Base-by-base conservation (phyloP, 306 rosid genomes). In the Luffa aegyptiaca region DNA sequence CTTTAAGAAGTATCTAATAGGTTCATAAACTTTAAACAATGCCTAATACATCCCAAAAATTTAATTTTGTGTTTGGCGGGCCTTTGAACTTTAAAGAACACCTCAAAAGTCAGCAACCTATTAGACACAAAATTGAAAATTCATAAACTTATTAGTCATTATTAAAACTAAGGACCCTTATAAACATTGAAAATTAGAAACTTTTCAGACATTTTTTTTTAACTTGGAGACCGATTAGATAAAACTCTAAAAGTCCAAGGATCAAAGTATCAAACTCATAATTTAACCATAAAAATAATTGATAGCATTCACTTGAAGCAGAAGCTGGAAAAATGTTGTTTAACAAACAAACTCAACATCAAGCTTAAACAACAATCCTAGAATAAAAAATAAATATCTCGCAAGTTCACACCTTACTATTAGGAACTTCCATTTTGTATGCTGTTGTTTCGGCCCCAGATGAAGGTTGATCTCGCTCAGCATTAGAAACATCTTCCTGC, bases 371-470 rank as follows among this genome's bases (percentile, higher is more conserved):
- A 56, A 12, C 75, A 78, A 13, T 58, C 9, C 35, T 45, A 57
- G 18, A 21, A 63, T 33, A 68, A 45, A 72, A 44, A 17, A 3
- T 7, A 71, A 10, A 41, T 5, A 44, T 58, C 11, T 58, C 35
- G 20, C 13, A 36, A 12, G 21, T 33, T 35, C 31, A 17, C n/a
- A 96, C 99, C 99, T 96, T 93, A 80, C 93, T 96, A 80, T 88
- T 96, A 39, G 99, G 99, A 79, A 96, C 98, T 75, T 93, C 97
- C 77, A 96, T 91, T 83, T 76, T 90, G 78, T 85, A 86, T 0
- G 97, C 71, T 0, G 83, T 80, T n/a, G 80, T 55, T 21, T 87
- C 86, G 55, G 80, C 62, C 5, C 33, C 92, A 48, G 89, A 79
- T 51, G 86, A 6, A 21, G 86, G 82, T 55, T 84, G 86, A 77